A percentile compares a stretch with the other conserved stretches of the same genome.
These are phyloP conservation scores for Phanerochaete carnosa DNA, from an alignment of 768 basidiomycete genomes.

Conservation along the genomic window DNA sequence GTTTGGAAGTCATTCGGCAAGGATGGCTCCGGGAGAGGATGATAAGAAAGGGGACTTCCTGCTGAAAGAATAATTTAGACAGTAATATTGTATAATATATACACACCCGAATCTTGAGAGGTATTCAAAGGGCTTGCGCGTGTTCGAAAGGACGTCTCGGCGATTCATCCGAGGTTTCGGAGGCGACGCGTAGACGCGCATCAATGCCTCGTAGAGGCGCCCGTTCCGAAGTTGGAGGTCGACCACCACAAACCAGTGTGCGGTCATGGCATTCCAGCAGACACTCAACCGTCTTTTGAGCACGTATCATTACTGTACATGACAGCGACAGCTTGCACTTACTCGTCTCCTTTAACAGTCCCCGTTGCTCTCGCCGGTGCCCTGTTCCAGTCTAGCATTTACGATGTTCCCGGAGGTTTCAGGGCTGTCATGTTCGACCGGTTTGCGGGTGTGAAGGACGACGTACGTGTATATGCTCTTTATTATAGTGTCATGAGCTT, in stretches of 20 bases:
- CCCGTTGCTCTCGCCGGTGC: conserved; percentile 55
- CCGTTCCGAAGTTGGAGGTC: conserved; percentile 1
- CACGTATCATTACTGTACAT: conserved; percentile 24
- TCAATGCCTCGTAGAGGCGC: conserved; percentile 1
- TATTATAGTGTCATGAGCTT: too few species aligned
- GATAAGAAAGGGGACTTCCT: conserved; percentile 46
- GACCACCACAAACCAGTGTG: neutral
- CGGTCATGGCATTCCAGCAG: conserved; percentile 49
- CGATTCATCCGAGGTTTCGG: neutral
- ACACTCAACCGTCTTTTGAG: conserved; percentile 47
- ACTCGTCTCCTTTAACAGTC: conserved; percentile 44
- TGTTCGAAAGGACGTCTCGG: too few species aligned
- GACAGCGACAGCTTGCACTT: conserved; percentile 45
- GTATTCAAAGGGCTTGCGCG: too few species aligned
- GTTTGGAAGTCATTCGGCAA: conserved; percentile 86
- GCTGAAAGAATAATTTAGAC: neutral
- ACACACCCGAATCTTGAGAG: too few species aligned
- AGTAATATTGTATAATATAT: too few species aligned
- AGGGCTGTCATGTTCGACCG: conserved; percentile 98
- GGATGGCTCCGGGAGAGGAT: conserved; percentile 66
- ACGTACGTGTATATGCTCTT: conserved; percentile 40
- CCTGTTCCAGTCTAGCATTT: conserved; percentile 46
- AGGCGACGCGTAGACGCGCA: conserved; percentile 1
- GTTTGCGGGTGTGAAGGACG: conserved; percentile 85
- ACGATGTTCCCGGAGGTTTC: conserved; percentile 77